Conservation (phyloP, 1,284 basidiomycete genomes). For the Anthracocystis walkeri region DNA sequence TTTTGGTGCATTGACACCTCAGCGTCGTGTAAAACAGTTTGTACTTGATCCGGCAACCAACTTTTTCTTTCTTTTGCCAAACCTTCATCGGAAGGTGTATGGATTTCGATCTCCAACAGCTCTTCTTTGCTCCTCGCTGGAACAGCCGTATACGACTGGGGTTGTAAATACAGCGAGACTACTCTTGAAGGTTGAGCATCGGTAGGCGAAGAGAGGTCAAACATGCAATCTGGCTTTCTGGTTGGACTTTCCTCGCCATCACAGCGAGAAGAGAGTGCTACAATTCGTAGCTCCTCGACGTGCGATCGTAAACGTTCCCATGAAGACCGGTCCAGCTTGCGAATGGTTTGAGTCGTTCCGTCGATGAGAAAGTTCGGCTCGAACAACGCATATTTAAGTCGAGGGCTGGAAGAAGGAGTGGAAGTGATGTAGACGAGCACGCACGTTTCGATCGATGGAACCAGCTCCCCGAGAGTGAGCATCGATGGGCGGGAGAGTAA, state of each 20-base stretch:
- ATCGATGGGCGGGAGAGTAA: conserved; percentile 46
- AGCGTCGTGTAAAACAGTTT: conserved; percentile 29
- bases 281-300: conserved; percentile 52
- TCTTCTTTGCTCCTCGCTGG: conserved; percentile 33
- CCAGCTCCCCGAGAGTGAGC: conserved; percentile 29
- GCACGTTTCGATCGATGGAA: conserved; percentile 44
- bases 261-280: conserved; percentile 26
- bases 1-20: conserved; percentile 7
- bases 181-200: not conserved
- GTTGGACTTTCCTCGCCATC: not conserved
- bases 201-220: conserved; percentile 29
- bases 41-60: conserved; percentile 27
- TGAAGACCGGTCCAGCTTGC: conserved; percentile 34
- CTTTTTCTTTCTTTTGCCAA: conserved; percentile 8
- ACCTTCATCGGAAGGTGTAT: conserved; percentile 9
- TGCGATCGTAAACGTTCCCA: conserved; percentile 48
- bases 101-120: conserved; percentile 36
- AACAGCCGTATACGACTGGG: conserved; percentile 18
- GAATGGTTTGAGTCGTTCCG: conserved; percentile 7
- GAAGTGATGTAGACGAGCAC: conserved; percentile 40
- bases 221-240: conserved; percentile 30
- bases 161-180: conserved; percentile 33
- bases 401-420: not conserved
- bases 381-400: conserved; percentile 43
- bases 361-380: conserved; percentile 54